A percentile compares a stretch with the other conserved stretches of the same genome.
Evolutionary conservation across 2,329 filamentous ascomycete species (phyloP).

Genomic region (Claviceps quebecensis): DNA sequence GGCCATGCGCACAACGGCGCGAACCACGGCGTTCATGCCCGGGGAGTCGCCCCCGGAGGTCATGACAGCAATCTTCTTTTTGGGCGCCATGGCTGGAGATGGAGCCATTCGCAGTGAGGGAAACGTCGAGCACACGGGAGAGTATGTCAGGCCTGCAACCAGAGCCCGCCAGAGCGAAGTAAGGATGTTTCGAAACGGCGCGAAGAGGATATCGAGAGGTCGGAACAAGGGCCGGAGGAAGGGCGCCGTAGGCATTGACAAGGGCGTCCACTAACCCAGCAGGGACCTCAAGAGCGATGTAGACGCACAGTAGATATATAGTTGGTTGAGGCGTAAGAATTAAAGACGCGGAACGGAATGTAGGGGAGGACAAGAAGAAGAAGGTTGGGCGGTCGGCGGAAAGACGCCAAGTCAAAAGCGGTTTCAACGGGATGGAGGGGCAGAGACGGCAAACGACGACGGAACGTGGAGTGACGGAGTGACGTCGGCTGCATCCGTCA

Average conservation of each 20-base stretch:
- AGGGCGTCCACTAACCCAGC: background rate
- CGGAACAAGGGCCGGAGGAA: constrained; percentile 15
- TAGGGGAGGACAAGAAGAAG: background rate
- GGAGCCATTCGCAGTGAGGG: constrained; percentile 7
- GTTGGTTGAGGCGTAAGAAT: background rate
- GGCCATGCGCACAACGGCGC: constrained; percentile 81
- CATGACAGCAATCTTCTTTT: constrained; percentile 73
- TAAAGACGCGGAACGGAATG: background rate
- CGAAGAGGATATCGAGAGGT: constrained; percentile 17
- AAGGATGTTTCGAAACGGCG: constrained; percentile 15
- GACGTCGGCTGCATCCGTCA: background rate
- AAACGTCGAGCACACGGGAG: constrained; percentile 4
- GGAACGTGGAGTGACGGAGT: background rate
- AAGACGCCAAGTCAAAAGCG: too few relatives aligned
- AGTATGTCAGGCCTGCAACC: constrained; percentile 6
- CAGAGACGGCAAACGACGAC: background rate
- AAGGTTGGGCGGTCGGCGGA: background rate
- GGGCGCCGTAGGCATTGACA: constrained; percentile 15
- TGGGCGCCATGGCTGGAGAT: constrained; percentile 28
- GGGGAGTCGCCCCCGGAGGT: constrained; percentile 90
- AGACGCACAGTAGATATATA: background rate
- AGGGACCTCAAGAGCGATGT: background rate
- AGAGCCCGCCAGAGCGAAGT: constrained; percentile 15
- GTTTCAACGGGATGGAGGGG: background rate
- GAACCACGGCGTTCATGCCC: constrained; percentile 85